Evolutionary conservation across 176 grass and related monocot species (phyloP), one percentile per base, ranked within the genome.

Genomic region (Eleusine indica): DNA sequence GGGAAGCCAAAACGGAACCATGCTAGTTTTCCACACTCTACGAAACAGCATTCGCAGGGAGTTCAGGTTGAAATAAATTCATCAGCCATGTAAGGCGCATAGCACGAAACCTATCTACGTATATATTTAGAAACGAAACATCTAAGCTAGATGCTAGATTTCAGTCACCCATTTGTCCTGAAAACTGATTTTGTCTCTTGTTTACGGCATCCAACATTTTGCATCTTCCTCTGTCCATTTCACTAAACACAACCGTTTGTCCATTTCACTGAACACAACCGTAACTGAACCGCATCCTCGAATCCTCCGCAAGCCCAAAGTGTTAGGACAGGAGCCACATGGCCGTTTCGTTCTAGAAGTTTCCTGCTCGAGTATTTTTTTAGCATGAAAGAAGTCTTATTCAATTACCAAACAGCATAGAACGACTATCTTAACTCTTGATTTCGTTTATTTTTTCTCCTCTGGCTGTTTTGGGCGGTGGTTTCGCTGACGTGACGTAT

Each of bases 221-320:
- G 57, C 58, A 48, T 51, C 76, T 79, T 54, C 47, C 12, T 18
- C 21, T 25, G 67, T 70, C 78, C 28, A 42, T 71, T 10, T 47
- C 44, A 47, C 21, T 29, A 22, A 32, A 81, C 6, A 4, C 17
- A 44, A 42, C 7, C 16, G 3, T 35, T 35, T 35, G 32, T 35
- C 32, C 44, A 47, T 47, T 47, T 71, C 38, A 4, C 21, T 29
- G 39, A 32, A 81, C 6, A 4, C 17, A 44, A 42, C 7, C 16
- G 3, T 7, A 70, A 7, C 38, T 25, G 6, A 19, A 14, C 29
- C 44, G 51, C 37, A 57, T 4, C 17, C 48, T 81, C 65, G 60
- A 28, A 41, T 69, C 78, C 18, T 39, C 63, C 77, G 64, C 21
- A 39, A 29, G 16, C 7, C 18, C 52, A 21, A 14, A 5, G 64